Base-by-base conservation (phyloP, 305 asterid genomes). In the Solanum aculeatissimum region DNA sequence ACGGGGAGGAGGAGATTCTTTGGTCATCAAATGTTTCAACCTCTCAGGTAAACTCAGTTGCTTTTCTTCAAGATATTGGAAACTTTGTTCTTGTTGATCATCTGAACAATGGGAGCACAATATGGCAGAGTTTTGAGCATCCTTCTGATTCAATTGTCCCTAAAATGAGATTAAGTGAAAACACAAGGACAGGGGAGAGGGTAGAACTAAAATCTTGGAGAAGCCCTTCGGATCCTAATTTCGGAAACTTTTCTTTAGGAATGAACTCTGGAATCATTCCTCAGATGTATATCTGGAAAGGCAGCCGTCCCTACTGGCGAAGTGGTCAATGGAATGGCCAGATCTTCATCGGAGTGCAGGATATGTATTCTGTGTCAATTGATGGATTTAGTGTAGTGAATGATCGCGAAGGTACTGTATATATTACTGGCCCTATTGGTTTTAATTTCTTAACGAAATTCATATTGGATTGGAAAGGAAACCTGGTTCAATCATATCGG, bases 271-370 rank as follows among this genome's bases (percentile, higher is more conserved):
- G 7, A 27, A 4, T 51, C 82, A 77, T 88, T 58, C 89, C 92
- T 7, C 90, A 91, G 32, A 9, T 81, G 21, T 77, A 54, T 70
- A 86, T 86, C 35, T 87, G 92, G 92, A 85, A 85, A 15, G 89
- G 87, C 18, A 84, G 79, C 18, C 81, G 32, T 4, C 87, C 88
- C 12, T 86, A 87, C 66, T 87, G 91, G 91, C 83, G 89, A 51
- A 85, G 91, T 65, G 94, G 94, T 4, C 94, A 91, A 4, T 91
- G 94, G 92, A 86, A 91, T 55, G 91, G 92, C 1, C 85, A 75
- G 82, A 80, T 86, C 71, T 70, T 90, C 21, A 74, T 84, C 0
- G 93, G 92, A 15, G 87, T 88, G 51, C 85, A 74, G 13, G 81
- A 71, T 13, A 88, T 89, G 91, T 63, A 85, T 35, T 21, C 91